Percentiles rank a stretch among this genome's conserved stretches.
Conservation (phyloP, 345 rosid genomes). For the Ricinus communis region DNA sequence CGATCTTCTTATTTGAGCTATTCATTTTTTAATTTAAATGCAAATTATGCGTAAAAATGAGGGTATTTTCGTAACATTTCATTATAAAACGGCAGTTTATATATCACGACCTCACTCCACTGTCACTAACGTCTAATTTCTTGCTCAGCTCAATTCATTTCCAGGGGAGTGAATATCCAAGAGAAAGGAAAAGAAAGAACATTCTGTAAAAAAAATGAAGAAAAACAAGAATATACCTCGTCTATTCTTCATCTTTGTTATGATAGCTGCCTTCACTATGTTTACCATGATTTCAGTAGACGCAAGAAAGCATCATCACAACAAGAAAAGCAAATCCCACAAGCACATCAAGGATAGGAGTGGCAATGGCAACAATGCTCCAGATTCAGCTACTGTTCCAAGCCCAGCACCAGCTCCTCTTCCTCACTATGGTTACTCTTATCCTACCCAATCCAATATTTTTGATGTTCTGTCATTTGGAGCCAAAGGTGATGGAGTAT, state of each 20-base stretch:
- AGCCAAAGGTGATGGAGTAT: conserved; percentile 54
- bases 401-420: conserved; percentile 38
- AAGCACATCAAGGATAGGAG: conserved; percentile 34
- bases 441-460: conserved; percentile 19
- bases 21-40: too few species aligned
- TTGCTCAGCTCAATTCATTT: background rate
- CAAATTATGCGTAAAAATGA: conserved; percentile 5
- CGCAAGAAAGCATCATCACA: conserved; percentile 45
- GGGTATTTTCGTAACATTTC: conserved; percentile 13
- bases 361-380: conserved; percentile 11
- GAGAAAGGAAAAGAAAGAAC: background rate
- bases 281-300: conserved; percentile 34
- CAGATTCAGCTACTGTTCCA: conserved; percentile 13
- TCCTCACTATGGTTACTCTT: conserved; percentile 22
- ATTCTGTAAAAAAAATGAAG: conserved; percentile 25
- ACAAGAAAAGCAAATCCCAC: conserved; percentile 31
- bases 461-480: conserved; percentile 55
- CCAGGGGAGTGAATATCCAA: background rate
- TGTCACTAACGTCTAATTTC: conserved; percentile 11
- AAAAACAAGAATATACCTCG: conserved; percentile 23
- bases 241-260: conserved; percentile 18
- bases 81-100: conserved; percentile 27
- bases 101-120: conserved; percentile 28
- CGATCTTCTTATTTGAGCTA: too few species aligned
- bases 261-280: conserved; percentile 20